Percentiles rank a stretch among this genome's conserved stretches.
Conservation (phyloP, 1,284 basidiomycete genomes). For the Fomitopsis schrenkii region DNA sequence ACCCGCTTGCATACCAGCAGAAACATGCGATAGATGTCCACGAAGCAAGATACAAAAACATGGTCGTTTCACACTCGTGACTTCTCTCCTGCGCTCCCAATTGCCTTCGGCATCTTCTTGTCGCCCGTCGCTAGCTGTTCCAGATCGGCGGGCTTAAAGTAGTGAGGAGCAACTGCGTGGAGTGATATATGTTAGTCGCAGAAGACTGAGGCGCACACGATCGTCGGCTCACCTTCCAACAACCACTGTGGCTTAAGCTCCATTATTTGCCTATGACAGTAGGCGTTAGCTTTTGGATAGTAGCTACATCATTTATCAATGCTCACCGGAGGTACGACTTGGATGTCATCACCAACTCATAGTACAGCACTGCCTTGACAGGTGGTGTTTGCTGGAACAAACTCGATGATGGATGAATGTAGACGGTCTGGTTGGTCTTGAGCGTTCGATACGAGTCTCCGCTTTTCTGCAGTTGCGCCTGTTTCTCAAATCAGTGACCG, state of each 20-base stretch:
- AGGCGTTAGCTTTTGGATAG: not conserved
- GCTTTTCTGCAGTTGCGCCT: conserved; percentile 87
- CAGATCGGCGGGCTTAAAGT: conserved; percentile 86
- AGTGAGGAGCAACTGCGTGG: conserved; percentile 86
- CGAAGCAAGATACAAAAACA: not conserved
- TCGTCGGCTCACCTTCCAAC: conserved; percentile 66
- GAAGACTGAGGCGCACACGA: not conserved
- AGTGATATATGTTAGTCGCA: not conserved
- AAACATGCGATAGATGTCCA: not conserved
- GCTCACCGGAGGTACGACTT: conserved; percentile 78
- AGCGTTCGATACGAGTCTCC: conserved; percentile 91
- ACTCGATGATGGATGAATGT: conserved; percentile 94
- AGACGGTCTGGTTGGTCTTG: conserved; percentile 94
- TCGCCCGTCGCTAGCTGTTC: conserved; percentile 80
- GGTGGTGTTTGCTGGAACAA: conserved; percentile 96
- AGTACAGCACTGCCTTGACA: conserved; percentile 87
- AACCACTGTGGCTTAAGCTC: conserved; percentile 96
- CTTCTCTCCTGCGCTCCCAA: conserved; percentile 29
- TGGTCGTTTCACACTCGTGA: not conserved
- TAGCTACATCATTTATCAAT: not conserved
- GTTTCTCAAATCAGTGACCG: conserved; percentile 3
- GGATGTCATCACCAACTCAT: conserved; percentile 88
- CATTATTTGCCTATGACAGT: conserved; percentile 80
- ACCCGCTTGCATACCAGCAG: not conserved
- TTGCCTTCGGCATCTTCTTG: conserved; percentile 86